Percentiles rank a stretch among this genome's conserved stretches.
Conservation (phyloP, 257 asterid genomes). For the Nicotiana tabacum region DNA sequence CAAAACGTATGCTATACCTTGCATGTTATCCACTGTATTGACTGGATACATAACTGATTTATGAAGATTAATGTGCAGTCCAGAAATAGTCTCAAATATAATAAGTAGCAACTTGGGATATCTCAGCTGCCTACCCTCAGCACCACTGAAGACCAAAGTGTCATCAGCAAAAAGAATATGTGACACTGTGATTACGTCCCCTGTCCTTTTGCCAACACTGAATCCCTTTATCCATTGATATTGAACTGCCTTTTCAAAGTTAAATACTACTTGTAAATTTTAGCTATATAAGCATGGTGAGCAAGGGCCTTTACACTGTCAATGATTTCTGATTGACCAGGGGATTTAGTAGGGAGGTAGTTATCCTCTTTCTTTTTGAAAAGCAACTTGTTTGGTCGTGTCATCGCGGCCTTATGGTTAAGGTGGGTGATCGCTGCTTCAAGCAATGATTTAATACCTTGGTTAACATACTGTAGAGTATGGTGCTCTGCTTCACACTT, state of each 20-base stretch:
- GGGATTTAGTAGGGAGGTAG: background rate
- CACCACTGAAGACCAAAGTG: background rate
- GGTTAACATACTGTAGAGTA: background rate
- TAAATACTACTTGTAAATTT: background rate
- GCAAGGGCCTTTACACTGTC: background rate
- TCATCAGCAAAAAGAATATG: background rate
- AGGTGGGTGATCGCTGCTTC: background rate
- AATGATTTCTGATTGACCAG: background rate
- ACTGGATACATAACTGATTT: background rate
- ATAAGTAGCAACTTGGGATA: background rate
- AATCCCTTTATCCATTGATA: background rate
- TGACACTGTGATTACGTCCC: background rate
- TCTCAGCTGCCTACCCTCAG: background rate
- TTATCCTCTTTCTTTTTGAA: background rate
- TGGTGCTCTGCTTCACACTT: background rate
- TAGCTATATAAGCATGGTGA: background rate
- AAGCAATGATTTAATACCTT: background rate
- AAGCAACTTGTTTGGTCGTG: background rate
- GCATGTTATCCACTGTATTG: background rate
- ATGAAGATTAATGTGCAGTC: background rate
- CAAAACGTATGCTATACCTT: background rate
- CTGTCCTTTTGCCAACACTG: background rate
- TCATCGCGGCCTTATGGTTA: background rate
- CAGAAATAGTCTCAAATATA: background rate
- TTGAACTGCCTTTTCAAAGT: background rate